Conservation (phyloP, 345 rosid genomes). For the Eucalyptus curtisii region DNA sequence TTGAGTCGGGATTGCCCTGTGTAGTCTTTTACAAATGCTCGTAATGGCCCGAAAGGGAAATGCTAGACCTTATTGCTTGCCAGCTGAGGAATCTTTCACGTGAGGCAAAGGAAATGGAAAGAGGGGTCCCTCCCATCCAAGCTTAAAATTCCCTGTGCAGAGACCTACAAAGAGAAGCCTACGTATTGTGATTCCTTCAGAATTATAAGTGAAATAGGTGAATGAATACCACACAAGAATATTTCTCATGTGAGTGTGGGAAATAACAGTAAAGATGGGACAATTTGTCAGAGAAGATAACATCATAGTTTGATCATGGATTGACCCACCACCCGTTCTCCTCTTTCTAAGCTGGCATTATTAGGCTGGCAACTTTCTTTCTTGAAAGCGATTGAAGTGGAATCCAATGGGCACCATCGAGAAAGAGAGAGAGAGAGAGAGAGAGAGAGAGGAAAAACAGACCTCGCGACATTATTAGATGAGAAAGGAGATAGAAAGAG, state of each 20-base stretch:
- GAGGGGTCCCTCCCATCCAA: not conserved
- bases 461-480: not conserved
- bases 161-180: not conserved
- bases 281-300: not conserved
- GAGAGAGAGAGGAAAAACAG: not conserved
- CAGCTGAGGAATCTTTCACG: slow-evolving; percentile 14
- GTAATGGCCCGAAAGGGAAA: not conserved
- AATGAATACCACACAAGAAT: not conserved
- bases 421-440: not conserved
- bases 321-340: not conserved
- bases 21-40: not conserved
- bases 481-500: not conserved
- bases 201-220: not conserved
- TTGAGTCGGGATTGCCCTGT: not conserved
- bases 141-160: not conserved
- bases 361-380: not conserved
- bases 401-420: slow-evolving; percentile 19
- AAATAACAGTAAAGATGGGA: not conserved
- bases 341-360: not conserved
- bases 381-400: slow-evolving; percentile 46
- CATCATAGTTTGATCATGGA: not conserved
- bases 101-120: slow-evolving; percentile 2
- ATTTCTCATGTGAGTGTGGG: not conserved
- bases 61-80: slow-evolving; percentile 29
- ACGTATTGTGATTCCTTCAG: not conserved